Conservation (phyloP, 441 rosid species). For the Arabidopsis hybrid region DNA sequence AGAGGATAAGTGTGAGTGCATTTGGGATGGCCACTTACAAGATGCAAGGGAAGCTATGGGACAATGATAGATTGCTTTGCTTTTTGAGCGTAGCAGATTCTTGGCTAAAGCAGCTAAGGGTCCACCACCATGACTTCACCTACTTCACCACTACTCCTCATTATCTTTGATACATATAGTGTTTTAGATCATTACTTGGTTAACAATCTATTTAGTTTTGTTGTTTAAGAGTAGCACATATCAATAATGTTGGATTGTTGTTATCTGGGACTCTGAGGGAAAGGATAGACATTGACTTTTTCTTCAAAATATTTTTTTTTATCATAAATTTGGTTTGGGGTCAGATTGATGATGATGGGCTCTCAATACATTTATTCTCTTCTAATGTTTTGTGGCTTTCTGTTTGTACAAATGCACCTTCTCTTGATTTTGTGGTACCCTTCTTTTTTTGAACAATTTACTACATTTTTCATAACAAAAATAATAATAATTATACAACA, state of each 20-base stretch:
- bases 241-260: background rate
- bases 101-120: conserved; percentile 93
- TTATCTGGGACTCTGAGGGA: background rate
- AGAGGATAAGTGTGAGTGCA: conserved; percentile 55
- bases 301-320: conserved; percentile 11
- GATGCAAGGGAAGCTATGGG: conserved; percentile 94
- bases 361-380: background rate
- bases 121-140: conserved; percentile 94
- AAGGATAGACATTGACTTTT: background rate
- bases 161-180: conserved; percentile 28
- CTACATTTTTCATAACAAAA: background rate
- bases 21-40: conserved; percentile 95
- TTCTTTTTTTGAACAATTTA: background rate
- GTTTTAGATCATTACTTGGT: conserved; percentile 20
- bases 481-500: too few relatives aligned
- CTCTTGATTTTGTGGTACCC: background rate
- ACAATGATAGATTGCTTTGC: conserved; percentile 73
- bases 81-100: conserved; percentile 92
- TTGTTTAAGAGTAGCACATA: conserved; percentile 32
- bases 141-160: conserved; percentile 61
- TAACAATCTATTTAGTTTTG: conserved; percentile 21
- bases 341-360: conserved; percentile 8
- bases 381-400: conserved; percentile 13
- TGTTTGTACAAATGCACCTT: background rate
- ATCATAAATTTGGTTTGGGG: conserved; percentile 13